A percentile compares a stretch with the other conserved stretches of the same genome.
phyloP scores from a whole-genome alignment of 306 rosid species.

The Gillenia trifoliata region DNA sequence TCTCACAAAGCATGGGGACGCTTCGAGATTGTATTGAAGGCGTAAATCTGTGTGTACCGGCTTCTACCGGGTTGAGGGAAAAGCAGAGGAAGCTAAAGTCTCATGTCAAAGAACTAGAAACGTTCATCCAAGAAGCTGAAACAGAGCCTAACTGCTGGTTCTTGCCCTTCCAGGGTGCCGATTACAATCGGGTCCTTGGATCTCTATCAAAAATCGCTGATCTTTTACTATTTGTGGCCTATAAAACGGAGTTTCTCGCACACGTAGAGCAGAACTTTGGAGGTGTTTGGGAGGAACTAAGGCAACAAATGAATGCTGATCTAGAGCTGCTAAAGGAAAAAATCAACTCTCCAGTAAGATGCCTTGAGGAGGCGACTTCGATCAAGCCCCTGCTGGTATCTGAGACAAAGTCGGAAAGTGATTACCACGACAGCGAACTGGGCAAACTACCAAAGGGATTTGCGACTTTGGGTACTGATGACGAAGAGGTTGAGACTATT shows the following conservation, averaged over 20 bases:
- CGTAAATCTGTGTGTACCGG: slow-evolving; percentile 13
- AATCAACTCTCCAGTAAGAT: slow-evolving; percentile 28
- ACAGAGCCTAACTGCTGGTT: slow-evolving; percentile 81
- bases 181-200: slow-evolving; percentile 44
- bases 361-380: slow-evolving; percentile 30
- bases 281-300: slow-evolving; percentile 16
- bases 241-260: slow-evolving; percentile 40
- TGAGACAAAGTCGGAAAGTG: slow-evolving; percentile 29
- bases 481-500: slow-evolving; percentile 34
- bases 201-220: slow-evolving; percentile 47
- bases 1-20: slow-evolving; percentile 41
- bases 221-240: slow-evolving; percentile 28
- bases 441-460: slow-evolving; percentile 29
- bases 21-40: slow-evolving; percentile 43
- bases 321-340: slow-evolving; percentile 37
- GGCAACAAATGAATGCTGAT: slow-evolving; percentile 30
- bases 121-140: slow-evolving; percentile 53
- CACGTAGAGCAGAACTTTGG: slow-evolving; percentile 22
- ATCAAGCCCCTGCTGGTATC: slow-evolving; percentile 26
- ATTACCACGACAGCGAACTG: slow-evolving; percentile 32
- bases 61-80: slow-evolving; percentile 33
- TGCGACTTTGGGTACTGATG: slow-evolving; percentile 24
- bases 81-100: slow-evolving; percentile 38
- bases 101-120: slow-evolving; percentile 31
- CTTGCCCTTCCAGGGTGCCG: slow-evolving; percentile 46